A percentile compares a stretch with the other conserved stretches of the same genome.
phyloP scores from a whole-genome alignment of 2,329 filamentous ascomycete species.

The Fusarium bulbicola region DNA sequence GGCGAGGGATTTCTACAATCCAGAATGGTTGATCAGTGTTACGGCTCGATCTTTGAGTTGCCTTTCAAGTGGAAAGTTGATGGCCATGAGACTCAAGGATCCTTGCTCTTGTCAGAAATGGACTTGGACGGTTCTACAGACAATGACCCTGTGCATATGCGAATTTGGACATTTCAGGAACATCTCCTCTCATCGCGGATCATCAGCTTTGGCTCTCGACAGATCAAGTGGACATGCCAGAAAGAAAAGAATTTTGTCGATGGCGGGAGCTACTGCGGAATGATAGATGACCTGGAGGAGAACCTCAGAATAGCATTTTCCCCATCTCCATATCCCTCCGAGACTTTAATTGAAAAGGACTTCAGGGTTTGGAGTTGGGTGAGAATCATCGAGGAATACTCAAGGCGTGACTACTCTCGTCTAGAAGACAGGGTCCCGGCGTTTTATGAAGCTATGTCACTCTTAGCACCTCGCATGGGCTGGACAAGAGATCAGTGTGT shows the following conservation, averaged over 20 bases:
- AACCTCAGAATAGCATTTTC: background rate
- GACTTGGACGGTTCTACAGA: too few species aligned
- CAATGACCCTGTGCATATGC: too few species aligned
- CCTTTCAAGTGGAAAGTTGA: background rate
- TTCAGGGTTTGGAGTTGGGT: background rate
- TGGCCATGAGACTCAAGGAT: background rate
- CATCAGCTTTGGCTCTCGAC: background rate
- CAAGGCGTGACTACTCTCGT: background rate
- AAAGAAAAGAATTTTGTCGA: background rate
- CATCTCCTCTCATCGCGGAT: background rate
- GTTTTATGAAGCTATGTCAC: background rate
- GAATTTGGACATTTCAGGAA: background rate
- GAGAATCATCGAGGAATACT: background rate
- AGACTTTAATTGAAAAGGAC: background rate
- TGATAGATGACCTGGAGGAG: accelerated
- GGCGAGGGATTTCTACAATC: background rate
- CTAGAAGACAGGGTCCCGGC: background rate
- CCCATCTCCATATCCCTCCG: background rate
- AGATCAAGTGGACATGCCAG: background rate
- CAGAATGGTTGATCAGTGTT: background rate
- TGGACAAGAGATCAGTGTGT: background rate
- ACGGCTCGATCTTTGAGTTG: background rate
- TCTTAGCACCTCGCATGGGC: background rate
- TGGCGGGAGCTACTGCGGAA: accelerated
- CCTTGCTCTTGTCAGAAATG: too few species aligned